Evolutionary conservation across 1,139 yeast genomes (phyloP).

Genomic region (Ogataea hybrid): DNA sequence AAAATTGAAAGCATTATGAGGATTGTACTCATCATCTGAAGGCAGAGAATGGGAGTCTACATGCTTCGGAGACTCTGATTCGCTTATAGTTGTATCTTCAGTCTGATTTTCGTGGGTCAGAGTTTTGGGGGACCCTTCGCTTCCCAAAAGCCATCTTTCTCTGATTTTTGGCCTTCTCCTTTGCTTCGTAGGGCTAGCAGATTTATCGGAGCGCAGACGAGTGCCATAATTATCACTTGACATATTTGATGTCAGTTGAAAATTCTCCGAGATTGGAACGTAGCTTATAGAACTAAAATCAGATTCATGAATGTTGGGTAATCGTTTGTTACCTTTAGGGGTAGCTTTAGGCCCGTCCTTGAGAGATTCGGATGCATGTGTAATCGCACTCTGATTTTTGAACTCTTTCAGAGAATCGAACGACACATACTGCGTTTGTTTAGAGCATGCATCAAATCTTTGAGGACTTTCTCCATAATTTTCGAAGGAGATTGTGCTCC

Average conservation of each 20-base stretch:
- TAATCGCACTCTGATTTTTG: background rate
- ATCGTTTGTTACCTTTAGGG: background rate
- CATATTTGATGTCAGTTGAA: background rate
- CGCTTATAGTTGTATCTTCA: too few species aligned
- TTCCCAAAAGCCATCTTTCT: too few species aligned
- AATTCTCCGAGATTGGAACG: background rate
- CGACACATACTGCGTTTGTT: background rate
- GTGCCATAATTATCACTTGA: too few species aligned
- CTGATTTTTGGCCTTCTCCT: too few species aligned
- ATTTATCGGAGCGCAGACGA: too few species aligned
- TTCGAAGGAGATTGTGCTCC: too few species aligned
- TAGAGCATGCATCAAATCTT: too few species aligned
- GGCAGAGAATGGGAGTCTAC: background rate
- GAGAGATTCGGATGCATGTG: background rate
- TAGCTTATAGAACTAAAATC: too few species aligned
- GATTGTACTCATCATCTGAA: constrained; percentile 31
- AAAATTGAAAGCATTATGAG: constrained; percentile 31
- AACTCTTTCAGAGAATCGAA: background rate
- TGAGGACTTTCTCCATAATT: too few species aligned
- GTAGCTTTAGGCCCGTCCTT: background rate
- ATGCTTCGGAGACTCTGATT: background rate
- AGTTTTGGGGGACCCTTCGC: too few species aligned
- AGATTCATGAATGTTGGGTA: background rate
- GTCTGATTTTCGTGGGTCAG: too few species aligned
- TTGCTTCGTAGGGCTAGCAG: too few species aligned